phyloP scores from a whole-genome alignment of 305 asterid species.

The Fraxinus velutina region DNA sequence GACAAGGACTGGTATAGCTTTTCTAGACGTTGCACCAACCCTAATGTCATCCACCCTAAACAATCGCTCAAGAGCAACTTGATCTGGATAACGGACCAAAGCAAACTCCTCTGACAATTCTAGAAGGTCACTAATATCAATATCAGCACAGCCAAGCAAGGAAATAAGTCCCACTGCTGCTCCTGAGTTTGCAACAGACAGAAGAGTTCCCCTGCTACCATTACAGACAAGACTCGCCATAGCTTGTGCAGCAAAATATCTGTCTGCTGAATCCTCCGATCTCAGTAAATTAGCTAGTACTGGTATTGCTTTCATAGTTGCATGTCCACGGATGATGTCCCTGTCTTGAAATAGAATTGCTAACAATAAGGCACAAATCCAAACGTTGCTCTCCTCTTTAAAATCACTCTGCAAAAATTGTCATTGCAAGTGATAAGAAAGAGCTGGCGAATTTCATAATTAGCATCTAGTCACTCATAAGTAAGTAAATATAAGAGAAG shows the following conservation, averaged over 20 bases:
- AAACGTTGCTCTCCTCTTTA: slow-evolving; percentile 77
- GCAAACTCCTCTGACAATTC: slow-evolving; percentile 78
- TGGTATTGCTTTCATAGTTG: slow-evolving; percentile 84
- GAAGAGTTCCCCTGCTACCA: slow-evolving; percentile 99
- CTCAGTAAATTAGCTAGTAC: slow-evolving; percentile 76
- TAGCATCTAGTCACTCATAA: slow-evolving; percentile 12
- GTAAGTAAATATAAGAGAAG: slow-evolving; percentile 3
- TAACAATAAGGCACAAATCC: slow-evolving; percentile 79
- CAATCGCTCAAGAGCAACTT: slow-evolving; percentile 90
- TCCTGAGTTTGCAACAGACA: slow-evolving; percentile 96
- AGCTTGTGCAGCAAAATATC: slow-evolving; percentile 97
- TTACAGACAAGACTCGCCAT: slow-evolving; percentile 92
- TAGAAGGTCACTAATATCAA: slow-evolving; percentile 70
- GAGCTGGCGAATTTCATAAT: slow-evolving; percentile 8
- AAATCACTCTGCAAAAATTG: slow-evolving; percentile 59
- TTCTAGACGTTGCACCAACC: slow-evolving; percentile 91
- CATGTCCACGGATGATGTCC: slow-evolving; percentile 78
- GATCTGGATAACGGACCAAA: slow-evolving; percentile 85
- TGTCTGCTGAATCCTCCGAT: slow-evolving; percentile 82
- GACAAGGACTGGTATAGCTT: slow-evolving; percentile 96
- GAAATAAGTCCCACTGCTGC: slow-evolving; percentile 88
- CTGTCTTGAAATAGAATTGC: slow-evolving; percentile 85
- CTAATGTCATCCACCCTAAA: slow-evolving; percentile 97
- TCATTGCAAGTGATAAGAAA: slow-evolving; percentile 13
- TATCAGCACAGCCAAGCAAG: slow-evolving; percentile 92